Conservation (phyloP, 768 basidiomycete genomes). For the Suillus fuscotomentosus region DNA sequence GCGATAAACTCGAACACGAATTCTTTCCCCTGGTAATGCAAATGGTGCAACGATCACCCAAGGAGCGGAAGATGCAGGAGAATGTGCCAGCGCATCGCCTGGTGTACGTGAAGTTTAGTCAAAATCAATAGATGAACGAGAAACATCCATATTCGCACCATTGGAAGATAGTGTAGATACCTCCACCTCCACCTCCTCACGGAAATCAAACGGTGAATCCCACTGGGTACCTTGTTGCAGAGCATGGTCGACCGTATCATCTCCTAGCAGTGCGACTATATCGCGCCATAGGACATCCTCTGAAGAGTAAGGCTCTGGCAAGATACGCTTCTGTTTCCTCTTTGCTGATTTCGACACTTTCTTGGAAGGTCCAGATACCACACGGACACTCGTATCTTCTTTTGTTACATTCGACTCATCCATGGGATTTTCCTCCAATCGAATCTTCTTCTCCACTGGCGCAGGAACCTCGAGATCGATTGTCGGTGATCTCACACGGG, state of each 20-base stretch:
- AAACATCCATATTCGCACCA: slow-evolving; percentile 38
- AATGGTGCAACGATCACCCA: slow-evolving; percentile 89
- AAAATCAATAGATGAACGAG: background rate
- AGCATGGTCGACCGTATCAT: slow-evolving; percentile 49
- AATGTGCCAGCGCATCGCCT: slow-evolving; percentile 70
- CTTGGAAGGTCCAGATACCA: background rate
- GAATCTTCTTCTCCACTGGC: slow-evolving; percentile 32
- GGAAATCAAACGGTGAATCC: slow-evolving; percentile 56
- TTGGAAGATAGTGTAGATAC: slow-evolving; percentile 63
- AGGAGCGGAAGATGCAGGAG: slow-evolving; percentile 44
- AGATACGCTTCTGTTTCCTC: slow-evolving; percentile 8
- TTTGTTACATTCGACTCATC: background rate
- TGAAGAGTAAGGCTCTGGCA: slow-evolving; percentile 56
- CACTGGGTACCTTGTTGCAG: slow-evolving; percentile 50
- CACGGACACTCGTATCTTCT: background rate
- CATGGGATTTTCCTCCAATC: slow-evolving; percentile 16
- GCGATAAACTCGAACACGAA: slow-evolving; percentile 71
- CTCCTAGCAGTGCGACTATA: slow-evolving; percentile 63
- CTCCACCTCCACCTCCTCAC: slow-evolving; percentile 64
- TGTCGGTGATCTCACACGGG: slow-evolving; percentile 10
- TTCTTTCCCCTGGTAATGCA: slow-evolving; percentile 77
- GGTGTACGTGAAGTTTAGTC: background rate
- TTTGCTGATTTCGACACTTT: slow-evolving; percentile 4
- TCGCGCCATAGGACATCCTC: slow-evolving; percentile 80
- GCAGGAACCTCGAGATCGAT: slow-evolving; percentile 12